Evolutionary conservation across 805 yeast genomes (phyloP), one percentile per base, ranked within the genome.

Genomic region (Ogataea ganodermae): DNA sequence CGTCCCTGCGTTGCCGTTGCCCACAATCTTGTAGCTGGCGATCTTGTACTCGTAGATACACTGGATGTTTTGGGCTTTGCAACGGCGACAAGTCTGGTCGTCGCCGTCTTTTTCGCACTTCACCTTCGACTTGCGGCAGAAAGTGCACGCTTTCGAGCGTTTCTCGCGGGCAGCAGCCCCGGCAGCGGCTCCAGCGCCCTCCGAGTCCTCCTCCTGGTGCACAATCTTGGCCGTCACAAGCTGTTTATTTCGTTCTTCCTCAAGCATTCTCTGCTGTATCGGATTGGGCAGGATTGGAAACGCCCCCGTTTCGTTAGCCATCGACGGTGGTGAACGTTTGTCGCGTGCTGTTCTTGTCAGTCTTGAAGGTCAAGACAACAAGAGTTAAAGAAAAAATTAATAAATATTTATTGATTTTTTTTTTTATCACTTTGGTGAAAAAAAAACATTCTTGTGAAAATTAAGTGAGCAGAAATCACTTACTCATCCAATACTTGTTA

Each of bases 51-150:
- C 81, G 61, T 76, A 83, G 24, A 76, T 75, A 56, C 89, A 84
- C 37, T 74, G 75, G 23, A 78, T 69, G 14, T 78, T 78, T 16
- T 69, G 72, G 31, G 74, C 72, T 13, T 69, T 53, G 59, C 90
- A 84, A 47, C 87, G 60, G 51, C 75, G 77, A 60, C 90, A 84
- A 1, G 84, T 83, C 44, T 76, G 57, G 44, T 60, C 65, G 52
- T 57, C 60, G 2, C 67, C 69, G 5, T 68, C 56, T 56, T 80
- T 80, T 31, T 73, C 73, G 56, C 90, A 84, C 61, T 75, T 81
- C 22, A 83, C 82, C 63, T 84, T 84, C 18, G 84, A 72, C 57
- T 71, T 71, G 46, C 86, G 75, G 60, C 90, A 84, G 55, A 73
- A 72, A 20, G 79, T 71, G 61, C 90, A 84, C 3, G 89, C 89